Conservation (phyloP, 1,139 yeast species). For the Diutina sp. region DNA sequence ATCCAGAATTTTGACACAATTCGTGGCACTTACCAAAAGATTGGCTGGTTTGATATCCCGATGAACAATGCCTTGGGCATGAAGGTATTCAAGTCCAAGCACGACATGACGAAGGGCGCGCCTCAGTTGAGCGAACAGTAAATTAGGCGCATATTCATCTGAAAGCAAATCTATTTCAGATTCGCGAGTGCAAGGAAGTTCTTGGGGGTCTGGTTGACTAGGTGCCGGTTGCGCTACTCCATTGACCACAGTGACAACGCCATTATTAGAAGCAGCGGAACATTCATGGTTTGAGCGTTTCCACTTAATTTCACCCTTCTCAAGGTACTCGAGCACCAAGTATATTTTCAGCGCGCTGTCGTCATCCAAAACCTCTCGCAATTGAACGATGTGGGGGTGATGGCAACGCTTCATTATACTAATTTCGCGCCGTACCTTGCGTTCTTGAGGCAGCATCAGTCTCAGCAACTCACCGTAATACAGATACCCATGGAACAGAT, state of each 20-base stretch:
- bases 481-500: constrained; percentile 7
- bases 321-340: constrained; percentile 80
- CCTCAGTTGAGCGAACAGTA: constrained; percentile 55
- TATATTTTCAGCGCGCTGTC: constrained; percentile 73
- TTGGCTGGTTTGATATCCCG: constrained; percentile 98
- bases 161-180: constrained; percentile 28
- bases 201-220: neutral
- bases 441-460: constrained; percentile 24
- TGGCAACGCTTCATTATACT: constrained; percentile 92
- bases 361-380: constrained; percentile 88
- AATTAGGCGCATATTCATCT: constrained; percentile 38
- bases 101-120: constrained; percentile 74
- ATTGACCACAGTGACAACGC: constrained; percentile 3
- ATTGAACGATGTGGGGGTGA: constrained; percentile 81
- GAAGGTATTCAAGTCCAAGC: constrained; percentile 84
- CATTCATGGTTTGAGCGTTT: constrained; percentile 17
- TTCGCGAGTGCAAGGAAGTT: constrained; percentile 29
- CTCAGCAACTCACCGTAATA: constrained; percentile 17
- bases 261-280: constrained; percentile 4
- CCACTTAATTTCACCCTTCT: constrained; percentile 92
- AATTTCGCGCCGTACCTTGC: constrained; percentile 77
- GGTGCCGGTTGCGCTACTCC: constrained; percentile 7
- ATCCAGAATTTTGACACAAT: constrained; percentile 82
- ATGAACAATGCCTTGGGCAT: constrained; percentile 88
- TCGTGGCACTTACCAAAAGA: constrained; percentile 57